Conservation (phyloP, 129 eudicot genomes). For the Escallonia rubra region DNA sequence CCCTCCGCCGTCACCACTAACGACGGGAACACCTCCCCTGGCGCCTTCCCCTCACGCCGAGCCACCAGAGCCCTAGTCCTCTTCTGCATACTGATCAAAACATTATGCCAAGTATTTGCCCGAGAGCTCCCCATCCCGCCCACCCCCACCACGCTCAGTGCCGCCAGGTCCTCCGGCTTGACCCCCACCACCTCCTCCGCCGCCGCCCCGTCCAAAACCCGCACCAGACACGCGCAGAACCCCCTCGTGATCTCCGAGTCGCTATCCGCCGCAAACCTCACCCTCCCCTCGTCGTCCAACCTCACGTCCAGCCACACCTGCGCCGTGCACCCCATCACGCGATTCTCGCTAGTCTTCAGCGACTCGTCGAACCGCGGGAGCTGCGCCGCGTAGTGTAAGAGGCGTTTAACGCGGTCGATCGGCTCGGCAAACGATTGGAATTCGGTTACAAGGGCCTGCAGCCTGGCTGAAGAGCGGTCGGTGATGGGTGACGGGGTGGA, state of each 20-base stretch:
- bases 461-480: constrained; percentile 36
- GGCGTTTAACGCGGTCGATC: constrained; percentile 58
- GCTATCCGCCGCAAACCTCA: constrained; percentile 72
- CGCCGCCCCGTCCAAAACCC: constrained; percentile 69
- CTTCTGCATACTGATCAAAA: constrained; percentile 91
- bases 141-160: constrained; percentile 49
- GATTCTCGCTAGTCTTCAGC: constrained; percentile 32
- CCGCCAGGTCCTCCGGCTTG: constrained; percentile 67
- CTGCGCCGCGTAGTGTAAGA: constrained; percentile 41
- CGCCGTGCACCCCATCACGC: constrained; percentile 94
- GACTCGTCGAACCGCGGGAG: constrained; percentile 36
- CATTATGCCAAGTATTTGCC: constrained; percentile 92
- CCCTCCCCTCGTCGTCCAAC: constrained; percentile 36
- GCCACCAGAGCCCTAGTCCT: constrained; percentile 80
- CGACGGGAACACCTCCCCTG: constrained; percentile 75
- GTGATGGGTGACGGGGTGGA: constrained; percentile 32
- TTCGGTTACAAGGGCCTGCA: constrained; percentile 42
- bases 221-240: constrained; percentile 65
- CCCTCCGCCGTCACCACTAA: constrained; percentile 64
- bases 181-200: constrained; percentile 80
- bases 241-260: constrained; percentile 88
- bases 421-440: constrained; percentile 48
- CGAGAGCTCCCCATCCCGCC: constrained; percentile 41
- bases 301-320: constrained; percentile 79
- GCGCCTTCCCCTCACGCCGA: constrained; percentile 47